These are phyloP conservation scores for Scedosporium apiospermum DNA, from an alignment of 2,329 filamentous ascomycete genomes.

Conservation along the genomic window DNA sequence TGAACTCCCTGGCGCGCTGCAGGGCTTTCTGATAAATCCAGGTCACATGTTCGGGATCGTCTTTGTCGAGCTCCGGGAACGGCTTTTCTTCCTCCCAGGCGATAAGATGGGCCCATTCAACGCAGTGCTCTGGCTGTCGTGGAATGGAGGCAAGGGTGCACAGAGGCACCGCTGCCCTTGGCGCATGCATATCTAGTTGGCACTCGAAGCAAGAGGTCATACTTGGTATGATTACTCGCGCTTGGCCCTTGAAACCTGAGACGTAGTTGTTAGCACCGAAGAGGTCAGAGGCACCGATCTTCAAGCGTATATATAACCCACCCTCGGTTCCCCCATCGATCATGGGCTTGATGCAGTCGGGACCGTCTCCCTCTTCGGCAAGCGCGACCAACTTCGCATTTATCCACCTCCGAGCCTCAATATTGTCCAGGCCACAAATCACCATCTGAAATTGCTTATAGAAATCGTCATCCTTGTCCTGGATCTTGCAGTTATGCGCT, in stretches of 20 bases:
- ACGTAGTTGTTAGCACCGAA: neutral
- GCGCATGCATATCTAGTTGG: slow-evolving; percentile 96
- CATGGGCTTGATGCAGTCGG: slow-evolving; percentile 82
- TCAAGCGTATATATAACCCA: slow-evolving; percentile 16
- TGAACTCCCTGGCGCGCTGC: slow-evolving; percentile 73
- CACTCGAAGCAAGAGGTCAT: slow-evolving; percentile 97
- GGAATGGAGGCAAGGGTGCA: slow-evolving; percentile 96
- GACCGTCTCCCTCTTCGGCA: slow-evolving; percentile 66
- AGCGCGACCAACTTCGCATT: slow-evolving; percentile 87
- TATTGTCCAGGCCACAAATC: slow-evolving; percentile 90
- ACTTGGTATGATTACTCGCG: slow-evolving; percentile 82
- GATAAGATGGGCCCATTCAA: slow-evolving; percentile 98
- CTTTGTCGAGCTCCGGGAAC: slow-evolving; percentile 81
- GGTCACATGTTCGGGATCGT: slow-evolving; percentile 93
- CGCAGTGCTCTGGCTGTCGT: slow-evolving; percentile 92
- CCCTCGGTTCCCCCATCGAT: slow-evolving; percentile 95
- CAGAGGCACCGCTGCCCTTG: slow-evolving; percentile 89
- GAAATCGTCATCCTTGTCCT: slow-evolving; percentile 92
- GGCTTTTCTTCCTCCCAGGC: slow-evolving; percentile 86
- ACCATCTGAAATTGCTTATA: slow-evolving; percentile 96
- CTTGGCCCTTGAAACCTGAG: slow-evolving; percentile 90
- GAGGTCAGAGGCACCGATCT: too few relatives aligned
- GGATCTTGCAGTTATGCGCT: slow-evolving; percentile 87
- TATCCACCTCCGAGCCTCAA: slow-evolving; percentile 97
- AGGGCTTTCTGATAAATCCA: slow-evolving; percentile 89